These are phyloP conservation scores for Byssothecium circinans DNA, from an alignment of 2,329 filamentous ascomycete species.

Conservation along the genomic window DNA sequence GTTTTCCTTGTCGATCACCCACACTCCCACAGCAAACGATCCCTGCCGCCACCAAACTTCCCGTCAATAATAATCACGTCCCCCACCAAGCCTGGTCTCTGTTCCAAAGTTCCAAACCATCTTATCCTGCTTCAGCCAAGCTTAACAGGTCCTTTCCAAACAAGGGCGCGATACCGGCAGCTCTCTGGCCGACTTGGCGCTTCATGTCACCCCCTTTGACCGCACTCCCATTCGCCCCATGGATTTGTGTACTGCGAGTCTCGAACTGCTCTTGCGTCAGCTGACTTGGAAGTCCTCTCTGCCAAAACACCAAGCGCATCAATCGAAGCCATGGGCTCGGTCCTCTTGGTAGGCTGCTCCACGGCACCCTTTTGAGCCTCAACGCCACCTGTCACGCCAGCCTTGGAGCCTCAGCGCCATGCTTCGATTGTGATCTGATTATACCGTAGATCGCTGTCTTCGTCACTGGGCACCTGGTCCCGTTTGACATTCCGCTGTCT, in stretches of 20 bases:
- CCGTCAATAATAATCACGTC: conserved; percentile 18
- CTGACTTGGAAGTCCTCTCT: conserved; percentile 11
- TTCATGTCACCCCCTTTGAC: conserved; percentile 21
- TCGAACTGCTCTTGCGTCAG: conserved; percentile 37
- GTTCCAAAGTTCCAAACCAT: conserved; percentile 33
- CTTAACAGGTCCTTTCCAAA: conserved; percentile 12
- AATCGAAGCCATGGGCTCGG: conserved; percentile 19
- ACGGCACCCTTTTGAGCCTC: conserved; percentile 32
- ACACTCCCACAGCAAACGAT: neutral
- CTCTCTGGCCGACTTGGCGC: conserved; percentile 28
- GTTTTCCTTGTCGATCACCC: neutral
- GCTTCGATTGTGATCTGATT: conserved; percentile 22
- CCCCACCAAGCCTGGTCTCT: conserved; percentile 13
- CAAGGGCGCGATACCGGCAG: conserved; percentile 8
- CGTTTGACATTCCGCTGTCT: conserved; percentile 37
- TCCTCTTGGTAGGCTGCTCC: conserved; percentile 21
- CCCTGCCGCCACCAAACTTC: conserved; percentile 10
- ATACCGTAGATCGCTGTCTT: conserved; percentile 19
- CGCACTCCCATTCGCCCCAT: conserved; percentile 26
- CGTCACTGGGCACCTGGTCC: conserved; percentile 24
- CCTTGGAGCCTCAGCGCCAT: conserved; percentile 30
- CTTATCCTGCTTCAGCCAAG: conserved; percentile 27
- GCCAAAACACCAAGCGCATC: conserved; percentile 24
- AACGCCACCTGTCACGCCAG: conserved; percentile 24
- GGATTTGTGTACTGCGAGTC: conserved; percentile 26